phyloP scores from a whole-genome alignment of 257 asterid genomes.

The Solanum microdontum region DNA sequence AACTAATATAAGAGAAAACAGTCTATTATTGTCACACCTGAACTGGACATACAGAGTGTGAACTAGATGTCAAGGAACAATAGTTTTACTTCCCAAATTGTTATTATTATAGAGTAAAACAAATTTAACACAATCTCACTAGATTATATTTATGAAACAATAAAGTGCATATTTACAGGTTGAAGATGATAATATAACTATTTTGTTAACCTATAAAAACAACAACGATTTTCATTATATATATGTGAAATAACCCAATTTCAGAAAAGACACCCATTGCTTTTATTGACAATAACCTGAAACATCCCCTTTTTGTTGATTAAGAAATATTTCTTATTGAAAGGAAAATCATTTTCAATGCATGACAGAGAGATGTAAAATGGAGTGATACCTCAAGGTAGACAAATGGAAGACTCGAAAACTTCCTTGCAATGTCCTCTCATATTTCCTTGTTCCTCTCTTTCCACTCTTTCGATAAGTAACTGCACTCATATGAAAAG shows the following conservation, averaged over 20 bases:
- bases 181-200: not conserved
- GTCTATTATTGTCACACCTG: not conserved
- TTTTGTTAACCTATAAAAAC: not conserved
- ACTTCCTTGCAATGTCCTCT: slow-evolving; percentile 30
- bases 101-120: not conserved
- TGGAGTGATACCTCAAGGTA: slow-evolving; percentile 41
- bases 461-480: slow-evolving; percentile 77
- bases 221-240: not conserved
- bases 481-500: slow-evolving; percentile 31
- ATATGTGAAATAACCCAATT: not conserved
- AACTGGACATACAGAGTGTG: not conserved
- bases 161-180: not conserved
- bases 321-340: not conserved
- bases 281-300: not conserved
- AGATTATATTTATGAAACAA: not conserved
- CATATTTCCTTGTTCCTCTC: slow-evolving; percentile 26
- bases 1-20: not conserved
- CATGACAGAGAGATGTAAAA: not conserved
- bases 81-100: not conserved
- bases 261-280: not conserved
- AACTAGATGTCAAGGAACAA: not conserved
- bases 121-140: not conserved
- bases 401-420: slow-evolving; percentile 36
- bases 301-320: not conserved
- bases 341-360: not conserved